These are phyloP conservation scores for Agroathelia rolfsii DNA, from an alignment of 1,284 basidiomycete species.

Conservation along the genomic window DNA sequence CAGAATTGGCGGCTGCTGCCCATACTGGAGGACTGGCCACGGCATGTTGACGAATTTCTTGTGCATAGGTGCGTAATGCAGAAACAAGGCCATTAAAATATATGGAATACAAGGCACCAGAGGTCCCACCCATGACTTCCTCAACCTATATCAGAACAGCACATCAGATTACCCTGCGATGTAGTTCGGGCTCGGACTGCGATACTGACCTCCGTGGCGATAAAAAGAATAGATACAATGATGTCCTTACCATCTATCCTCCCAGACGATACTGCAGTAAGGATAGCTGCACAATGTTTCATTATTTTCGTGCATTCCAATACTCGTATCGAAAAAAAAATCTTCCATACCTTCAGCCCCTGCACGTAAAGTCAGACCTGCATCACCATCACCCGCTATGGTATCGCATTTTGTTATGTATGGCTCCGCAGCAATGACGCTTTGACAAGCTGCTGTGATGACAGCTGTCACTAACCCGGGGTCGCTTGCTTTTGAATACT, in stretches of 20 bases:
- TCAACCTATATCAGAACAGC: too few species aligned
- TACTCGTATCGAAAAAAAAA: constrained; percentile 10
- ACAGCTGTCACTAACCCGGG: constrained; percentile 41
- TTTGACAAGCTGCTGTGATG: constrained; percentile 58
- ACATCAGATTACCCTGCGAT: too few species aligned
- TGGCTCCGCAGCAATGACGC: constrained; percentile 69
- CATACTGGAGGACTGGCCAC: constrained; percentile 46
- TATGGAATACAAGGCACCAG: constrained; percentile 86
- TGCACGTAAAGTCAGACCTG: constrained; percentile 79
- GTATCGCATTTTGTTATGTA: constrained; percentile 87
- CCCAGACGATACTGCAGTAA: constrained; percentile 36
- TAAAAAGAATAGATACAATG: too few species aligned
- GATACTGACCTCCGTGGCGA: too few species aligned
- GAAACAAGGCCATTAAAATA: constrained; percentile 18
- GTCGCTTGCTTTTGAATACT: constrained; percentile 34
- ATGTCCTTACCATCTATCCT: constrained; percentile 54
- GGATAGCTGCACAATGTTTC: constrained; percentile 36
- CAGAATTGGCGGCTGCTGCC: constrained; percentile 48
- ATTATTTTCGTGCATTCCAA: constrained; percentile 1
- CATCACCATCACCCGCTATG: constrained; percentile 68
- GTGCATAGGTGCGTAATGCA: constrained; percentile 3
- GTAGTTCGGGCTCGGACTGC: too few species aligned
- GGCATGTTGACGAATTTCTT: constrained; percentile 78
- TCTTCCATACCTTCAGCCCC: constrained; percentile 38
- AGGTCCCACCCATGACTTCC: constrained; percentile 87